Evolutionary conservation across 495 filamentous ascomycete genomes (phyloP), one percentile per base, ranked within the genome.

Genomic region (Penicillium tannophilum): DNA sequence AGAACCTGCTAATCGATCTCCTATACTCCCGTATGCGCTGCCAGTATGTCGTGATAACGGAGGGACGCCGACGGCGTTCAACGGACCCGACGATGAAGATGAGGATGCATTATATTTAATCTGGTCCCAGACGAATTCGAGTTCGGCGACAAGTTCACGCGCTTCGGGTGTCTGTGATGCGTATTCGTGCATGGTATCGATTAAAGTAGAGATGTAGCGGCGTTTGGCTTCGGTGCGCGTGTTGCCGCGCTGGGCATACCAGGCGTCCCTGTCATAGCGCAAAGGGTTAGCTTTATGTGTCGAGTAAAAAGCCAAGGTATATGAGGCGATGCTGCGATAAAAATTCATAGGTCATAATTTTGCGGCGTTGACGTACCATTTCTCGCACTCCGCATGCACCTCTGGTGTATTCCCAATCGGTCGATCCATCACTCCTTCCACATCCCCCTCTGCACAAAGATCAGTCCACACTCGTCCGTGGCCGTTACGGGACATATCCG

Each of bases 71-170:
- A 70, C 59, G 11, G 66, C 60, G 54, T 73, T 67, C 11, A 73
- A 52, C 6, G 72, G 74, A 55, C 76, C 74, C 6, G 84, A 83
- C 1, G 84, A 82, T 7, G 83, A 79, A 2, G 84, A 85, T 12
- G 87, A 87, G 0, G 84, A 76, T 24, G 82, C 82, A 64, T 96
- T 97, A 54, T 84, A 89, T 73, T 93, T 94, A 55, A 98, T 90
- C 69, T 98, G 95, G 62, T 97, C 91, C 94, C 94, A 98, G 46
- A 98, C 92, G 66, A 97, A 98, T 74, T 97, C 94, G 17, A 98
- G 83, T 72, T 98, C 95, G n/a, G 86, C 77, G 36, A 98, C 91
- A 8, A 98, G 80, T 71, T 92, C 91, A 43, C 91, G 81, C 3
- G 90, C 91, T 72, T 97, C 92, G 48, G 89, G 82, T 12, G 91